phyloP scores from a whole-genome alignment of 371 early-diverging fungal genomes.

The Mortierella sp. region DNA sequence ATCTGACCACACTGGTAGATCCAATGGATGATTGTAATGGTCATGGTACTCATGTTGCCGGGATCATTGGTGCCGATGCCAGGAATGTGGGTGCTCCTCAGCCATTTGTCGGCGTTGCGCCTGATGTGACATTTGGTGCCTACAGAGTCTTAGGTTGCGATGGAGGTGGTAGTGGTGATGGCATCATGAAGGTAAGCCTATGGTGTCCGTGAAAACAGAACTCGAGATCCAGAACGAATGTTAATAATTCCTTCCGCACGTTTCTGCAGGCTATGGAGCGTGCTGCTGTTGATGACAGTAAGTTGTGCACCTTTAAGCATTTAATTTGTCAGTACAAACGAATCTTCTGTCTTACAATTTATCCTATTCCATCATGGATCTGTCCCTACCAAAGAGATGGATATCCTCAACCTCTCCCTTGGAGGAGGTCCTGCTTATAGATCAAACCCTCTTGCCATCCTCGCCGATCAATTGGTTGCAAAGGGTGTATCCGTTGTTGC shows the following conservation, averaged over 20 bases:
- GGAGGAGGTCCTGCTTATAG: constrained; percentile 67
- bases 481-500: constrained; percentile 56
- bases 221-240: no score
- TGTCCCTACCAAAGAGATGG: neutral
- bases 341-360: neutral
- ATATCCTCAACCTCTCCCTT: constrained; percentile 74
- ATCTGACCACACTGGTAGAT: constrained; percentile 23
- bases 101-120: constrained; percentile 69
- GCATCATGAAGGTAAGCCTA: no score
- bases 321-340: no score
- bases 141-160: constrained; percentile 61
- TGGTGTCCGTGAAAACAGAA: no score
- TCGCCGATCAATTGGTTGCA: constrained; percentile 55
- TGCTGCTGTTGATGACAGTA: constrained; percentile 71
- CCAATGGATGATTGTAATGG: constrained; percentile 62
- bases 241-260: no score
- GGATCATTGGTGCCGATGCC: constrained; percentile 65
- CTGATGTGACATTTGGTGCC: constrained; percentile 65
- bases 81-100: constrained; percentile 16
- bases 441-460: constrained; percentile 56
- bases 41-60: constrained; percentile 75
- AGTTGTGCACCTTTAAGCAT: no score
- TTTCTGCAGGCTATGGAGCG: constrained; percentile 59
- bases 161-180: no score
- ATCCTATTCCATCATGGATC: neutral